Base-by-base conservation (phyloP, 768 basidiomycete species). In the Sarcomyxa edulis region DNA sequence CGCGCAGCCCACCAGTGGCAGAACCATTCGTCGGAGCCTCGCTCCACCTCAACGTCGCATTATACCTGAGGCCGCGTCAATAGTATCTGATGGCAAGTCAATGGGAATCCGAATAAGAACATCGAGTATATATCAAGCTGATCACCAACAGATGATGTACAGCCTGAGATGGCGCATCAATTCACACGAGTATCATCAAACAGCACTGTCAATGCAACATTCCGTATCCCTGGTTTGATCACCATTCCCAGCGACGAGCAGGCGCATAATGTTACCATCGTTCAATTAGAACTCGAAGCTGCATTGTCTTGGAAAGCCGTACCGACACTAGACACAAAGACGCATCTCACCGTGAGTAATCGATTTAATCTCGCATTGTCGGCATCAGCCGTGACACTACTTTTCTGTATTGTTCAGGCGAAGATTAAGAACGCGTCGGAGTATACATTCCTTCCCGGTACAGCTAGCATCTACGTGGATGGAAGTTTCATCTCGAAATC, bases 301-400 rank as follows among this genome's bases (percentile, higher is more conserved):
- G 43, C 43, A 7, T 64, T 71, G 64, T 57, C 56, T n/a, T 71
- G 69, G 69, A 51, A 69, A 3, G 48, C 55, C 22, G 62, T 69
- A 0, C 68, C 69, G 5, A 68, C 62, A 45, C 47, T 50, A 18
- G 65, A 68, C 34, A 41, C 54, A 3, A 63, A 59, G 41, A 58
- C 61, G 0, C 65, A 68, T 51, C 28, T 71, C 20, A 68, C 74
- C 67, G 69, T 66, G 9, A 65, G 51, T 40, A n/a, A 10, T 16
- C 2, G 6, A 35, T 26, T 9, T 5, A n/a, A 27, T 24, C 7
- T 28, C 9, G 25, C 7, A 26, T 10, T 3, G 6, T 34, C 8
- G 18, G 26, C 11, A 29, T 33, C n/a, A n/a, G 3, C 32, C 44
- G 31, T 34, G 5, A 9, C 19, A 5, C 21, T 8, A 25, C 43